These are phyloP conservation scores for Aspergillus sp. DNA, from an alignment of 2,329 filamentous ascomycete genomes.

Conservation along the genomic window DNA sequence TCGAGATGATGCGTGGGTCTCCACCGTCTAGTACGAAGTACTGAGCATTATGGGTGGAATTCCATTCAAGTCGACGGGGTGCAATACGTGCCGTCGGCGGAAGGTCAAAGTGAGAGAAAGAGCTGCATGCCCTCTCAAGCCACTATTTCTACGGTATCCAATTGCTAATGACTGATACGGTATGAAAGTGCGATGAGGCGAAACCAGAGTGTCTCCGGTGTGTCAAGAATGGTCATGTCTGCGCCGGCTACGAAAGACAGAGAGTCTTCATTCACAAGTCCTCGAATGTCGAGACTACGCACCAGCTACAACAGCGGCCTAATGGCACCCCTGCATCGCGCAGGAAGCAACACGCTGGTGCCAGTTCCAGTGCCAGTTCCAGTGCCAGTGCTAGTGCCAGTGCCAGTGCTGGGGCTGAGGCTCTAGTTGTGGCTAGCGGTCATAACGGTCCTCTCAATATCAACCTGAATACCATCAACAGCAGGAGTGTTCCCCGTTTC, in stretches of 20 bases:
- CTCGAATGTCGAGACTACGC: constrained; percentile 2
- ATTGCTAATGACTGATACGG: background rate
- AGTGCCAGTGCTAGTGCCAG: background rate
- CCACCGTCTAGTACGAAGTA: background rate
- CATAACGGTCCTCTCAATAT: no score
- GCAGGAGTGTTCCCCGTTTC: constrained; percentile 7
- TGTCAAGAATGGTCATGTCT: constrained; percentile 16
- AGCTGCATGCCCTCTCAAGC: no score
- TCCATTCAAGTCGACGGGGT: constrained; percentile 13
- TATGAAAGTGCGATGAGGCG: constrained; percentile 15
- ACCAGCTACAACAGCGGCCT: constrained; percentile 4
- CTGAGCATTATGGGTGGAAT: constrained; percentile 7
- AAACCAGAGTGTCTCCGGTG: constrained; percentile 16
- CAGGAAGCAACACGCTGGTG: background rate
- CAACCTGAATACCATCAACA: background rate
- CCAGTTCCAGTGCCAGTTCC: no score
- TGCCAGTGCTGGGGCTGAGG: background rate
- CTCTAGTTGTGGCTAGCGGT: no score
- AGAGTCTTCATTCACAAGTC: constrained; percentile 11
- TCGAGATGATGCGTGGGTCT: background rate
- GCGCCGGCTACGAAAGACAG: constrained; percentile 12
- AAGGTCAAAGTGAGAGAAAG: constrained; percentile 12
- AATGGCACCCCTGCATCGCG: background rate
- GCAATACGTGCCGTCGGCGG: constrained; percentile 13
- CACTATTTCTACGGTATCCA: no score